Evolutionary conservation across 345 rosid genomes (phyloP).

Genomic region (Camelina sativa): DNA sequence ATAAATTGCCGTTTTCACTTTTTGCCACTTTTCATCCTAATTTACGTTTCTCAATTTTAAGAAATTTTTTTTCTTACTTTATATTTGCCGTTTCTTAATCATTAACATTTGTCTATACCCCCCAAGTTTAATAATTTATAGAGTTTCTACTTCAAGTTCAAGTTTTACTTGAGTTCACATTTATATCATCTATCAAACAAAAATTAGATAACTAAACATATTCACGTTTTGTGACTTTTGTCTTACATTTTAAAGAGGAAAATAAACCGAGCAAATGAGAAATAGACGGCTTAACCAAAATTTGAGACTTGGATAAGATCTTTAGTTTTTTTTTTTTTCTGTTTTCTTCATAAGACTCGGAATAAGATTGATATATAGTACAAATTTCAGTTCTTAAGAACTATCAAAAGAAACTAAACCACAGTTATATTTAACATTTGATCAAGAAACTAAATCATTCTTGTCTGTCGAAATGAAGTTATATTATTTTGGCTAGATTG

Average conservation of each 20-base stretch:
- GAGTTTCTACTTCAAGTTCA: slow-evolving; percentile 4
- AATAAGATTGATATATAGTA: neutral
- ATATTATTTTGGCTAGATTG: neutral
- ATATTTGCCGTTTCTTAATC: slow-evolving; percentile 32
- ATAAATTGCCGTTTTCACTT: slow-evolving; percentile 29
- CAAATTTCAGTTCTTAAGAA: neutral
- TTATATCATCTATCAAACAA: neutral
- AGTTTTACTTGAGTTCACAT: slow-evolving; percentile 4
- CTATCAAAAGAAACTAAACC: no score
- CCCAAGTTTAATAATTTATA: slow-evolving; percentile 7
- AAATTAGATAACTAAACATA: neutral
- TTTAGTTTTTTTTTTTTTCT: neutral
- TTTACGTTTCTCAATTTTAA: slow-evolving; percentile 30
- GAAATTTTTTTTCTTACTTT: neutral
- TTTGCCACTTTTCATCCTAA: slow-evolving; percentile 17
- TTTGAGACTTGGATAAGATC: neutral
- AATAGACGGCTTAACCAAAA: slow-evolving; percentile 28
- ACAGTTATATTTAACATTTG: neutral
- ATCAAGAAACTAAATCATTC: neutral
- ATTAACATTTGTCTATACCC: slow-evolving; percentile 23
- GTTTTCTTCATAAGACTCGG: neutral
- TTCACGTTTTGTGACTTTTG: slow-evolving; percentile 27
- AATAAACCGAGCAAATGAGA: slow-evolving; percentile 22
- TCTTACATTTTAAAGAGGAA: slow-evolving; percentile 28
- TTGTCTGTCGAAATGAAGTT: neutral